Percentiles rank a stretch among this genome's conserved stretches.
Evolutionary conservation across 495 filamentous ascomycete species (phyloP).

Genomic region (Aspergillus bertholletiae): DNA sequence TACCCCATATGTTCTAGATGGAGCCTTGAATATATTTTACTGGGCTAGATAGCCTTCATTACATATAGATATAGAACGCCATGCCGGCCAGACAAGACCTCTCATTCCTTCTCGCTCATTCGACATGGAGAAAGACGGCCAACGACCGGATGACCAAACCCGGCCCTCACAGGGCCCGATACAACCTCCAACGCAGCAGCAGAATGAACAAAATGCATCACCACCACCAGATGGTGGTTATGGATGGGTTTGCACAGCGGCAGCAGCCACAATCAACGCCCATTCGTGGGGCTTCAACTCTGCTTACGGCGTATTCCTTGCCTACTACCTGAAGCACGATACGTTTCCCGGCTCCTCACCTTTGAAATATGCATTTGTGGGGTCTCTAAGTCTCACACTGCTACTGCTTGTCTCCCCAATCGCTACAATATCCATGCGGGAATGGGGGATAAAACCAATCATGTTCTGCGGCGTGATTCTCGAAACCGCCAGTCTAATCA

Average conservation of each 20-base stretch:
- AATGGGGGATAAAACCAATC: slow-evolving; percentile 45
- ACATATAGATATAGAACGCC: too few species aligned
- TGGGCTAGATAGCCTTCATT: too few species aligned
- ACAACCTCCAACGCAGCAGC: too few species aligned
- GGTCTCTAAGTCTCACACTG: slow-evolving; percentile 56
- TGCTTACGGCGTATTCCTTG: slow-evolving; percentile 61
- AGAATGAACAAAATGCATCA: too few species aligned
- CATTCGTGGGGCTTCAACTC: slow-evolving; percentile 59
- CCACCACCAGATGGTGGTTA: slow-evolving; percentile 59
- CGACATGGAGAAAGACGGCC: too few species aligned
- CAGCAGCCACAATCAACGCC: slow-evolving; percentile 50
- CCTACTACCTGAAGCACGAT: slow-evolving; percentile 55
- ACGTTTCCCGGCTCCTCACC: slow-evolving; percentile 48
- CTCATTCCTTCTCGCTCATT: too few species aligned
- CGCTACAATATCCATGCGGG: slow-evolving; percentile 49
- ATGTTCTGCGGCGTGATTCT: slow-evolving; percentile 53
- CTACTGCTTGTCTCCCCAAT: slow-evolving; percentile 57
- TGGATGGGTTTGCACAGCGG: slow-evolving; percentile 58
- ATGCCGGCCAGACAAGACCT: too few species aligned
- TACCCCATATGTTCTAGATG: too few species aligned
- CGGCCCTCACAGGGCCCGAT: too few species aligned
- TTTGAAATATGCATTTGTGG: slow-evolving; percentile 64
- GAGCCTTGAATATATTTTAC: too few species aligned
- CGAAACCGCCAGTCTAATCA: slow-evolving; percentile 51
- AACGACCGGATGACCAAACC: too few species aligned